phyloP scores from a whole-genome alignment of 2,329 filamentous ascomycete genomes.

The Berkeleyomyces basicola region DNA sequence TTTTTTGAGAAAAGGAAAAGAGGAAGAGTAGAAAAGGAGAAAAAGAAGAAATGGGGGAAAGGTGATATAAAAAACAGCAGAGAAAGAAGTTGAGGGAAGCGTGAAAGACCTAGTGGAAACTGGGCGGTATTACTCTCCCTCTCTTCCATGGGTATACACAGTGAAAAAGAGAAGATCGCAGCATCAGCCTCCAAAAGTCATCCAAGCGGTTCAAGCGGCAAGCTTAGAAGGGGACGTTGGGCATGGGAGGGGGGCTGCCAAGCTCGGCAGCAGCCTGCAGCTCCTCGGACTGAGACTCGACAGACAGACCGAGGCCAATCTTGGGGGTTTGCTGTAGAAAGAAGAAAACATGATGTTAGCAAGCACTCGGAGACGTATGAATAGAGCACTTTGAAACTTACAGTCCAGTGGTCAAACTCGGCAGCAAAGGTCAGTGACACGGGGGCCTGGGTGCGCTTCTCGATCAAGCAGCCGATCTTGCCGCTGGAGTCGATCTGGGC shows the following conservation, averaged over 20 bases:
- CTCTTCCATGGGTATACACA: not conserved
- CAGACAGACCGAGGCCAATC: slow-evolving; percentile 82
- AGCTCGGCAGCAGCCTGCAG: slow-evolving; percentile 70
- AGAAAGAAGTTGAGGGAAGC: slow-evolving; percentile 7
- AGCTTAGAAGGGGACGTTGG: slow-evolving; percentile 49
- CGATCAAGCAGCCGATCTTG: slow-evolving; percentile 79
- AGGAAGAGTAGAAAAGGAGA: not conserved
- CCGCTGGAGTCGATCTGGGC: slow-evolving; percentile 92
- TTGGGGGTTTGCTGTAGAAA: slow-evolving; percentile 69
- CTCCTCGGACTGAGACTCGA: slow-evolving; percentile 72
- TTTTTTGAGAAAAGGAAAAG: not conserved
- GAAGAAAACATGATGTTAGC: slow-evolving; percentile 15
- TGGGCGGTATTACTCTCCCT: not conserved
- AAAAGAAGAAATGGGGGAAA: slow-evolving; percentile 3
- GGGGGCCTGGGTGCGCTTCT: slow-evolving; percentile 88
- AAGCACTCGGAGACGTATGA: slow-evolving; percentile 17
- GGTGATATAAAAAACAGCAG: slow-evolving; percentile 3
- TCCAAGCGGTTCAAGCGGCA: not conserved
- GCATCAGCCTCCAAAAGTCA: not conserved
- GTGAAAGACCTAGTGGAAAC: not conserved
- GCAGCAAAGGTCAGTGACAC: slow-evolving; percentile 90
- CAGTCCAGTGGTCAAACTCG: slow-evolving; percentile 90
- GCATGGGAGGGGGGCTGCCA: slow-evolving; percentile 31
- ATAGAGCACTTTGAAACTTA: slow-evolving; percentile 31
- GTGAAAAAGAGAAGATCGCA: not conserved